Evolutionary conservation across 129 eudicot genomes (phyloP).

Genomic region (Kitagawia praeruptora): DNA sequence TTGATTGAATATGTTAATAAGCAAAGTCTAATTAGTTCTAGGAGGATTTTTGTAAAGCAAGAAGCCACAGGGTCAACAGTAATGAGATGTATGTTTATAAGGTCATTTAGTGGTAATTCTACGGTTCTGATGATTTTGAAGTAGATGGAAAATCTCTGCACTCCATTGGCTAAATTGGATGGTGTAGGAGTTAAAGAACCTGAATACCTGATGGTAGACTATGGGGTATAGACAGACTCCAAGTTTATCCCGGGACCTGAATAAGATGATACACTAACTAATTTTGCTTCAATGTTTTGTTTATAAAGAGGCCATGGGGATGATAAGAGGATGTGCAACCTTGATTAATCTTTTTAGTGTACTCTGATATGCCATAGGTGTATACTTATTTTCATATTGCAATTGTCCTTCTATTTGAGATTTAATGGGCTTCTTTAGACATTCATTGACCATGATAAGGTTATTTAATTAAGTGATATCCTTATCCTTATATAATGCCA

Average conservation of each 20-base stretch:
- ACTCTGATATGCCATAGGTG: not conserved
- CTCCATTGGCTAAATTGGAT: not conserved
- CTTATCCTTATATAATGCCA: not conserved
- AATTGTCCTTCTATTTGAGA: not conserved
- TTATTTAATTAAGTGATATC: not conserved
- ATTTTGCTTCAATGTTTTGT: not conserved
- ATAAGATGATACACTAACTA: not conserved
- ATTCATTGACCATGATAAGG: conserved; percentile 1
- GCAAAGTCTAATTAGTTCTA: not conserved
- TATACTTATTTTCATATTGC: not conserved
- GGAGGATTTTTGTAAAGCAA: not conserved
- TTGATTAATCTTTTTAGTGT: not conserved
- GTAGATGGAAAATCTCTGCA: not conserved
- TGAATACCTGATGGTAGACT: no score
- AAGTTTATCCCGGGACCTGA: not conserved
- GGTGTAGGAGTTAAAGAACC: not conserved
- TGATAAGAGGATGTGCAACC: not conserved
- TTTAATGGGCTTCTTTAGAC: not conserved
- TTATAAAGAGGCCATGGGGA: not conserved
- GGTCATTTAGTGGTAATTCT: not conserved
- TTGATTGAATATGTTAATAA: not conserved
- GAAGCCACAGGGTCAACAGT: not conserved
- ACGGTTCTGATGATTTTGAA: not conserved
- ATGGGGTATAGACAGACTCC: not conserved
- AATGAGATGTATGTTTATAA: not conserved